Evolutionary conservation across 2,329 filamentous ascomycete genomes (phyloP).

Genomic region (Scytalidium sp.): DNA sequence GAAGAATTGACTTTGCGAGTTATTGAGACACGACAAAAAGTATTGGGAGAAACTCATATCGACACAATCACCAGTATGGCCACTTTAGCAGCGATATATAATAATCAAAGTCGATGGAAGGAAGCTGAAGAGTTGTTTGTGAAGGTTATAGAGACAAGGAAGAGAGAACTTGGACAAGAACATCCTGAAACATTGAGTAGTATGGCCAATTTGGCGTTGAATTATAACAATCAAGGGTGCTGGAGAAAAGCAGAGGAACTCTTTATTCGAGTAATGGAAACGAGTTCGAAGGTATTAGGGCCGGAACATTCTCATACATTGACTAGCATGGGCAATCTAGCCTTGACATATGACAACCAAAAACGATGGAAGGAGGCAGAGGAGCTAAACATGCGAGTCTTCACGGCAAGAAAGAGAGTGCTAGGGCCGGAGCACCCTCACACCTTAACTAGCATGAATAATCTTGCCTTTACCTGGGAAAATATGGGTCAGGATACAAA

Average conservation of each 20-base stretch:
- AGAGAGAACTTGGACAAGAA: conserved; percentile 4
- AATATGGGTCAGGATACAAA: background rate
- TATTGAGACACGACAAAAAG: no score
- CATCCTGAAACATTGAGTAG: conserved; percentile 7
- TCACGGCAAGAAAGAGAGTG: conserved; percentile 7
- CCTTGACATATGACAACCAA: background rate
- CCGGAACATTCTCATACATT: conserved; percentile 10
- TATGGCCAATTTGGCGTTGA: conserved; percentile 8
- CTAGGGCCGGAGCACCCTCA: conserved; percentile 5
- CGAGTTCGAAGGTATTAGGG: background rate
- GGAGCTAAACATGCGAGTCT: conserved; percentile 7
- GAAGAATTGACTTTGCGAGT: no score
- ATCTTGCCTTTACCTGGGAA: conserved; percentile 5
- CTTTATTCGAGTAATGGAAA: conserved; percentile 1
- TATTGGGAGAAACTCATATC: no score
- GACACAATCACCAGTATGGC: no score
- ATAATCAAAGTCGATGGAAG: conserved; percentile 3
- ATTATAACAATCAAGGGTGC: conserved; percentile 1
- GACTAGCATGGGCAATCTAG: conserved; percentile 1
- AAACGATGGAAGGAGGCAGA: conserved; percentile 3
- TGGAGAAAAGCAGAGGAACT: conserved; percentile 11
- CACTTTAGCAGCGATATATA: conserved; percentile 3
- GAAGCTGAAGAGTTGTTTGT: conserved; percentile 6
- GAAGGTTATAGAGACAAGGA: conserved; percentile 10
- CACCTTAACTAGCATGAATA: conserved; percentile 8